A percentile compares a stretch with the other conserved stretches of the same genome.
phyloP scores from a whole-genome alignment of 495 filamentous ascomycete species.

The Parmelia sp. region DNA sequence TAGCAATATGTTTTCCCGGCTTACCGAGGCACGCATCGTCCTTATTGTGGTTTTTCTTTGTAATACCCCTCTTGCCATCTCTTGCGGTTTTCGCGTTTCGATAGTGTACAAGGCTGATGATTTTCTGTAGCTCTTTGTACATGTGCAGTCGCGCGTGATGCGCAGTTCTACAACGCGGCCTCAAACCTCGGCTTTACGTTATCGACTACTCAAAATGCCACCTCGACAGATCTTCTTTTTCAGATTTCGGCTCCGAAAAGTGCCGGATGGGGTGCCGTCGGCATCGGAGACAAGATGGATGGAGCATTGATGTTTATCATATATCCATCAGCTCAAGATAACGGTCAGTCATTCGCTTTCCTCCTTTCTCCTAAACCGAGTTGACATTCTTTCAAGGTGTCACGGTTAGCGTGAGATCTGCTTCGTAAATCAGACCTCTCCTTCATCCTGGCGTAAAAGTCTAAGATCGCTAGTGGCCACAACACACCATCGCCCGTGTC shows the following conservation, averaged over 20 bases:
- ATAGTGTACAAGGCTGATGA: neutral
- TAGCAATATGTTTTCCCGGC: too few species aligned
- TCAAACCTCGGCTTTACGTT: slow-evolving; percentile 8
- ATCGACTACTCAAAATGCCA: slow-evolving; percentile 3
- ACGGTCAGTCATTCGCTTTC: neutral
- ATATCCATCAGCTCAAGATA: slow-evolving; percentile 1
- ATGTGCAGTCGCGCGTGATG: neutral
- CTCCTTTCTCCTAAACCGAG: neutral
- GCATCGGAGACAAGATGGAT: slow-evolving; percentile 5
- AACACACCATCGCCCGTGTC: neutral
- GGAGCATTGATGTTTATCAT: slow-evolving; percentile 14
- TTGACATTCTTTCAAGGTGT: slow-evolving; percentile 3
- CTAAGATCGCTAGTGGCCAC: neutral
- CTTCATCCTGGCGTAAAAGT: neutral
- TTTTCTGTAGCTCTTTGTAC: neutral
- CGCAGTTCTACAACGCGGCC: slow-evolving; percentile 9
- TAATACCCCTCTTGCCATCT: neutral
- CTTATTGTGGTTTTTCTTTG: neutral
- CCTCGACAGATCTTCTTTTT: slow-evolving; percentile 10
- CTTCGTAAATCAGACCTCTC: neutral
- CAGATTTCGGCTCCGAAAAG: slow-evolving; percentile 1
- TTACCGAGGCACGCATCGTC: neutral
- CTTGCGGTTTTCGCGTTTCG: neutral
- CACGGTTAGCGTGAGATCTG: slow-evolving; percentile 1
- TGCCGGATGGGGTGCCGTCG: slow-evolving; percentile 14